phyloP scores from a whole-genome alignment of 768 basidiomycete genomes.

The Trametes coccinea region DNA sequence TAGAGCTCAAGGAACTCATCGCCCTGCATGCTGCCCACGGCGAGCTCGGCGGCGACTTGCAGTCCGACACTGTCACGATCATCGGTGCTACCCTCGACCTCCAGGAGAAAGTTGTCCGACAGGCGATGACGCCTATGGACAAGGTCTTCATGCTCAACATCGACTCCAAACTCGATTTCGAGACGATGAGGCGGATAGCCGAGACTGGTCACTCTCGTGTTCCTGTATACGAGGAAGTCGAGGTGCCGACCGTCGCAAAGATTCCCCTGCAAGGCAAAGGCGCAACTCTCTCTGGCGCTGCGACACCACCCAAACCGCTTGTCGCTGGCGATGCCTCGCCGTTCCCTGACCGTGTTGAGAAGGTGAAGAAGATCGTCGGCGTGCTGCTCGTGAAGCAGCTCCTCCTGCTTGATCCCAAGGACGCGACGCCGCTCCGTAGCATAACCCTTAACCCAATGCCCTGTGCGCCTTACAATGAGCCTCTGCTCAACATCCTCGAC shows the following conservation, averaged over 20 bases:
- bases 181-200: slow-evolving; percentile 71
- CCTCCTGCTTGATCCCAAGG: slow-evolving; percentile 79
- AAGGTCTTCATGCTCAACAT: slow-evolving; percentile 84
- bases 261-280: neutral
- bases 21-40: slow-evolving; percentile 74
- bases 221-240: slow-evolving; percentile 79
- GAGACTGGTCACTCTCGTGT: slow-evolving; percentile 82
- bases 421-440: slow-evolving; percentile 73
- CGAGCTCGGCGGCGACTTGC: slow-evolving; percentile 77
- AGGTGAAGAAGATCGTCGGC: slow-evolving; percentile 77
- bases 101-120: slow-evolving; percentile 69
- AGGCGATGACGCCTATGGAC: slow-evolving; percentile 77
- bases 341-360: slow-evolving; percentile 30
- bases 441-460: slow-evolving; percentile 79
- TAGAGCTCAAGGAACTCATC: slow-evolving; percentile 78
- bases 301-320: slow-evolving; percentile 12
- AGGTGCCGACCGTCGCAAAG: slow-evolving; percentile 43
- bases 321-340: slow-evolving; percentile 18
- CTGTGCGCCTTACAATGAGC: slow-evolving; percentile 78
- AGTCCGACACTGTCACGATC: slow-evolving; percentile 79
- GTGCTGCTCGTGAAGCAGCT: slow-evolving; percentile 79
- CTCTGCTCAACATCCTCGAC: slow-evolving; percentile 79
- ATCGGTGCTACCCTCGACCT: slow-evolving; percentile 84
- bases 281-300: neutral
- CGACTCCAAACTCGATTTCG: slow-evolving; percentile 74